Conservation (phyloP, 345 rosid genomes). For the Citrus mangshanensis region DNA sequence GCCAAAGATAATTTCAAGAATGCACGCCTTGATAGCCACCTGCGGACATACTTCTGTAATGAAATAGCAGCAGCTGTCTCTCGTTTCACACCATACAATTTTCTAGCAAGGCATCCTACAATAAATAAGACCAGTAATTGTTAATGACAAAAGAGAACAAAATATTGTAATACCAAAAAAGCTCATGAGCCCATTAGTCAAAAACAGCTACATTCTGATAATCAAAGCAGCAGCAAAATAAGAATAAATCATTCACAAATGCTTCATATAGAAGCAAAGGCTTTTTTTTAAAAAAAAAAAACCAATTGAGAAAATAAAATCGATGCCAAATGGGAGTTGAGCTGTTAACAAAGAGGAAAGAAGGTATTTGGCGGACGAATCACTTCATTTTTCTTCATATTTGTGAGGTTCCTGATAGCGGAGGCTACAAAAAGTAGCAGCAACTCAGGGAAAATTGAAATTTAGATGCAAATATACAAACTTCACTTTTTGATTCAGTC, state of each 20-base stretch:
- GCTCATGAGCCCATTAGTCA: not conserved
- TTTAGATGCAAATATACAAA: not conserved
- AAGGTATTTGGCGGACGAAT: not conserved
- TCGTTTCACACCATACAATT: conserved; percentile 52
- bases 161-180: not conserved
- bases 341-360: not conserved
- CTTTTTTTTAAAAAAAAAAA: not conserved
- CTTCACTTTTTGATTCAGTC: not conserved
- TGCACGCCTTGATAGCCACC: conserved; percentile 51
- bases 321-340: not conserved
- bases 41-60: conserved; percentile 65
- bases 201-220: not conserved
- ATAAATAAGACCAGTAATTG: conserved; percentile 24
- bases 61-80: conserved; percentile 64
- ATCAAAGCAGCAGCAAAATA: not conserved
- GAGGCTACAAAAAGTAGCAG: not conserved
- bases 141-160: conserved; percentile 21
- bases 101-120: conserved; percentile 78
- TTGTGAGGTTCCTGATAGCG: not conserved
- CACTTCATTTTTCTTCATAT: not conserved
- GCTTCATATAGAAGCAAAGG: not conserved
- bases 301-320: not conserved
- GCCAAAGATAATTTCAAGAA: conserved; percentile 54
- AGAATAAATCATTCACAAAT: not conserved
- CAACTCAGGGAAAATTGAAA: not conserved